A percentile compares a stretch with the other conserved stretches of the same genome.
These are phyloP conservation scores for Multifurca ochricompacta DNA, from an alignment of 768 basidiomycete genomes.

Conservation along the genomic window DNA sequence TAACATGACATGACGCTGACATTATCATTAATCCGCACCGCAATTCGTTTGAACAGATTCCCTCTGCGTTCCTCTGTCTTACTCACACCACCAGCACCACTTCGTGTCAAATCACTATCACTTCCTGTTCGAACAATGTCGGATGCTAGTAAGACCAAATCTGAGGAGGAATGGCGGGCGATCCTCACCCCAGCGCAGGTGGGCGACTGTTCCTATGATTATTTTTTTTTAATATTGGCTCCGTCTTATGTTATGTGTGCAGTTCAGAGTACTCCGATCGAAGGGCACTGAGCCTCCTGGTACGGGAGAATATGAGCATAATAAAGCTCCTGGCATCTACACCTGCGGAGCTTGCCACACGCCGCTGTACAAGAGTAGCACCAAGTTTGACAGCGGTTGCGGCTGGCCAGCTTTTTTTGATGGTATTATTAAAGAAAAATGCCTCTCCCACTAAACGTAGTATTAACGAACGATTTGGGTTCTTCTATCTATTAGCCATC, in stretches of 20 bases:
- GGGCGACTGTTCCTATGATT: slow-evolving; percentile 20
- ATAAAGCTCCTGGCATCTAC: slow-evolving; percentile 60
- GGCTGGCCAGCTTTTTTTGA: slow-evolving; percentile 99
- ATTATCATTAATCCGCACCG: background rate
- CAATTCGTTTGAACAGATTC: background rate
- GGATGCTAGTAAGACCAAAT: slow-evolving; percentile 33
- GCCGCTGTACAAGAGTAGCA: slow-evolving; percentile 79
- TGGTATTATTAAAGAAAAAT: no score
- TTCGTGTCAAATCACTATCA: background rate
- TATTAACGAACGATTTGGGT: no score
- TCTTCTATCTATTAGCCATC: slow-evolving; percentile 61
- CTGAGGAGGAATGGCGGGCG: slow-evolving; percentile 80
- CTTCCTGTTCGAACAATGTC: slow-evolving; percentile 22
- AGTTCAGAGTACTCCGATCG: slow-evolving; percentile 81
- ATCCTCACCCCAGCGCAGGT: slow-evolving; percentile 78
- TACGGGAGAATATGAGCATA: slow-evolving; percentile 75
- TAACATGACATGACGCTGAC: background rate
- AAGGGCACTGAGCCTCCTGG: slow-evolving; percentile 82
- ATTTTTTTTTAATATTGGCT: background rate
- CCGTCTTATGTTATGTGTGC: background rate
- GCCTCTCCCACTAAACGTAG: no score
- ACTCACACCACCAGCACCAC: background rate
- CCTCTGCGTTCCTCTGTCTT: background rate
- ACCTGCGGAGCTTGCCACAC: slow-evolving; percentile 72
- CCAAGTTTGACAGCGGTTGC: slow-evolving; percentile 90